These are phyloP conservation scores for Austropuccinia psidii DNA, from an alignment of 1,284 basidiomycete species.

Conservation along the genomic window DNA sequence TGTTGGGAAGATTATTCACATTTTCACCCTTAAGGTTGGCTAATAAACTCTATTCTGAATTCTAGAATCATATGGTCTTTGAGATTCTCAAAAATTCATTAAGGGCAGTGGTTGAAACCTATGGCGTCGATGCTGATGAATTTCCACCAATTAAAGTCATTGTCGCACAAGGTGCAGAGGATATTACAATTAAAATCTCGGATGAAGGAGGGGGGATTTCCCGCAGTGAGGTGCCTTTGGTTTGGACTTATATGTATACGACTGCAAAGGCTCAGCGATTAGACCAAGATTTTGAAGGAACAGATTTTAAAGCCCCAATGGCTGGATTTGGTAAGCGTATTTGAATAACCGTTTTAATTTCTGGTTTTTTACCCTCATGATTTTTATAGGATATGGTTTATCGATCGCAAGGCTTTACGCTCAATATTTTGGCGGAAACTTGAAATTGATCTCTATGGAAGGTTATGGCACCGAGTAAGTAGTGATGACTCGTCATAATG, in stretches of 20 bases:
- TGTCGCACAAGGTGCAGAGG: constrained; percentile 78
- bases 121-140: constrained; percentile 65
- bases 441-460: constrained; percentile 96
- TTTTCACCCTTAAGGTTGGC: background rate
- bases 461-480: constrained; percentile 68
- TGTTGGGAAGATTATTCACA: too few species aligned
- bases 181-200: constrained; percentile 97
- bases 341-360: constrained; percentile 30
- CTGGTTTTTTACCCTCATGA: background rate
- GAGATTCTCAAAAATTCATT: constrained; percentile 98
- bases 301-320: constrained; percentile 97
- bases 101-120: constrained; percentile 89
- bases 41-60: background rate
- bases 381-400: constrained; percentile 33
- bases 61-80: constrained; percentile 77
- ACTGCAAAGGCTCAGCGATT: constrained; percentile 87
- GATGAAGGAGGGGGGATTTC: constrained; percentile 96
- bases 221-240: constrained; percentile 81
- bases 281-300: constrained; percentile 75
- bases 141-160: constrained; percentile 96
- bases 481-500: constrained; percentile 45
- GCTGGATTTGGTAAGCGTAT: constrained; percentile 69
- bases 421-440: constrained; percentile 90
- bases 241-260: constrained; percentile 99
- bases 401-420: constrained; percentile 61